A percentile compares a stretch with the other conserved stretches of the same genome.
Evolutionary conservation across 176 grass and related monocot genomes (phyloP).

Genomic region (Carex kokanica): DNA sequence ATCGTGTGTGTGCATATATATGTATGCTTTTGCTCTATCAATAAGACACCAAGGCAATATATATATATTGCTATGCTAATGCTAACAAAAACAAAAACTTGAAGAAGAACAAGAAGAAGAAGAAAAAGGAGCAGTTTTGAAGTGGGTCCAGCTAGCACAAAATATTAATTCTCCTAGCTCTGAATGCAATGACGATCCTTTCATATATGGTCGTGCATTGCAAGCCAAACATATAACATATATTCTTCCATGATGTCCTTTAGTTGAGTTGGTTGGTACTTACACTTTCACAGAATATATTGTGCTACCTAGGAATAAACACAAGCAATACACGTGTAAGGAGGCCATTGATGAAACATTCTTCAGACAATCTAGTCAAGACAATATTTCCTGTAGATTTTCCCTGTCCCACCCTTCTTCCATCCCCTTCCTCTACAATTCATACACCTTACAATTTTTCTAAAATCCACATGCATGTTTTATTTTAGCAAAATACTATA

Average conservation of each 20-base stretch:
- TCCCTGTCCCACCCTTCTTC: constrained; percentile 14
- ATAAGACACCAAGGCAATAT: too few relatives aligned
- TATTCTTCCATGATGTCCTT: neutral
- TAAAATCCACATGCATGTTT: neutral
- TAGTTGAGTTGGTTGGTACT: constrained; percentile 4
- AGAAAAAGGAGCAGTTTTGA: too few relatives aligned
- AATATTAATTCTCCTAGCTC: too few relatives aligned
- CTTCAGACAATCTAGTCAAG: constrained; percentile 19
- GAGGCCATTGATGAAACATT: constrained; percentile 10
- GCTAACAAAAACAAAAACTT: too few relatives aligned
- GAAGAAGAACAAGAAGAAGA: too few relatives aligned
- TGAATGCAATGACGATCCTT: too few relatives aligned
- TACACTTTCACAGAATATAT: neutral
- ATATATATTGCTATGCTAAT: too few relatives aligned
- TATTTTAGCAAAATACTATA: neutral
- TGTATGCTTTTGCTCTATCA: too few relatives aligned
- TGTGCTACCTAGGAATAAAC: constrained; percentile 10
- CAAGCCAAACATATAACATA: neutral
- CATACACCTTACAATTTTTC: neutral
- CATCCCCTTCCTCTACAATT: neutral
- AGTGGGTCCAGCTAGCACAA: too few relatives aligned
- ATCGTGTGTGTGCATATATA: too few relatives aligned
- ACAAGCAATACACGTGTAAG: constrained; percentile 21
- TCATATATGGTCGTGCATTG: too few relatives aligned
- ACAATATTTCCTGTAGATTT: constrained; percentile 21